A percentile compares a stretch with the other conserved stretches of the same genome.
Evolutionary conservation across 768 basidiomycete genomes (phyloP).

Genomic region (Boletales sp.): DNA sequence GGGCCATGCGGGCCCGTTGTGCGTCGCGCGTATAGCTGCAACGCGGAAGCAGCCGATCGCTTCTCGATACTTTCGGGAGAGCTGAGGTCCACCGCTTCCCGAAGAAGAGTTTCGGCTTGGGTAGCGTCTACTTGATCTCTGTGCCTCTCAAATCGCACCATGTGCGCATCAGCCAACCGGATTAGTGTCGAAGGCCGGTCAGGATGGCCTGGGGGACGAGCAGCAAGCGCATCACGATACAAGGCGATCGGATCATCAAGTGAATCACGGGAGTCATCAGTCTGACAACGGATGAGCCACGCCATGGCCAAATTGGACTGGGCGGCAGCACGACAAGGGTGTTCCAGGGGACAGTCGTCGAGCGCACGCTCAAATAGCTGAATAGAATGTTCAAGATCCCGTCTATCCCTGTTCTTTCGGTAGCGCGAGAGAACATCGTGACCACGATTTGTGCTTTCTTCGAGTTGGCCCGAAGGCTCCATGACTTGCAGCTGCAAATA

Average conservation of each 20-base stretch:
- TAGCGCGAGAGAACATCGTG: background rate
- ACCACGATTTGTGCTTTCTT: background rate
- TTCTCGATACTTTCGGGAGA: background rate
- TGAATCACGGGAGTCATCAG: too few relatives aligned
- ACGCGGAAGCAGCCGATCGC: background rate
- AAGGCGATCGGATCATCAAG: too few relatives aligned
- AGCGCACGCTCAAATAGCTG: background rate
- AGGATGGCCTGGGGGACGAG: slow-evolving; percentile 2
- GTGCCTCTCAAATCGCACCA: background rate
- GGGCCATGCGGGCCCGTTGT: too few relatives aligned
- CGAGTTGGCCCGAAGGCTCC: background rate
- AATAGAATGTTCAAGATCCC: background rate
- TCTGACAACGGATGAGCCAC: too few relatives aligned
- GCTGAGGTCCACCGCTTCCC: background rate
- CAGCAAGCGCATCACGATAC: background rate
- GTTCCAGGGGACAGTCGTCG: background rate
- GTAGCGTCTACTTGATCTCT: background rate
- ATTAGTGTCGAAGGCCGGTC: slow-evolving; percentile 2
- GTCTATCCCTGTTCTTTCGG: background rate
- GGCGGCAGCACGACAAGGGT: slow-evolving; percentile 3
- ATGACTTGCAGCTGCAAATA: background rate
- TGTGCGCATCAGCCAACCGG: background rate
- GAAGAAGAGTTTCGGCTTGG: background rate
- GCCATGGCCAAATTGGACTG: background rate
- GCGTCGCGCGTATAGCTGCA: background rate